Base-by-base conservation (phyloP, 1,284 basidiomycete species). In the Cystobasidium sp. region DNA sequence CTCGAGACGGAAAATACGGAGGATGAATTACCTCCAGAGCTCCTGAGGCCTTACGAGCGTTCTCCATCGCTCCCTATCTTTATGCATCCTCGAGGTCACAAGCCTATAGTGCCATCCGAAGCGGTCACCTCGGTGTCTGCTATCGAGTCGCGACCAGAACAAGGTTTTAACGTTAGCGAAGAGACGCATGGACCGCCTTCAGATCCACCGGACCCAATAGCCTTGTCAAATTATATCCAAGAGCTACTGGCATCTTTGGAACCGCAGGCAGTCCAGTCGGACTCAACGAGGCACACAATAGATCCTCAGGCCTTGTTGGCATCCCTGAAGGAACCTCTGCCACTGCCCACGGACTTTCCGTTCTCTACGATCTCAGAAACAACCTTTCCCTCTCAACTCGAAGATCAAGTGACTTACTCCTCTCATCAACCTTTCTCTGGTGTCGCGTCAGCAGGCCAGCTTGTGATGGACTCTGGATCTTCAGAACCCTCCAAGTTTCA, bases 221-320 rank as follows among this genome's bases (percentile, higher is more conserved):
- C 53, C 8, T 44, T 68, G 16, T 68, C 67, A 9, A 41, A 20
- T 16, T 68, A 68, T 41, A 53, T 68, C 16, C 47, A 68, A 20
- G 55, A 68, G 8, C 67, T 68, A 5, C 55, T 68, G 6, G 67
- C 67, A 37, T 68, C 67, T 10, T 55, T 68, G 2, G 55, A 68
- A n/a, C 18, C 12, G 6, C 39, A n/a, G 20, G 39, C 59, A 7
- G 9, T n/a, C 9, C 59, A 61, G 44, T 37, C 59, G 39, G 41
- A 61, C 14, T 12, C 7, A 12, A 43, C 41, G 6, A 41, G 37
- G 1, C 41, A 6, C 7, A 9, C 59, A n/a, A 43, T 61, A 6
- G 59, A 61, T 24, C 39, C 59, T 37, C 8, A 44, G 20, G 41
- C 59, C 16, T n/a, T 61, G 8, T 41, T 61, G 5, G 22, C 59